phyloP scores from a whole-genome alignment of 2,329 filamentous ascomycete species.

The Pseudocercospora ulei region DNA sequence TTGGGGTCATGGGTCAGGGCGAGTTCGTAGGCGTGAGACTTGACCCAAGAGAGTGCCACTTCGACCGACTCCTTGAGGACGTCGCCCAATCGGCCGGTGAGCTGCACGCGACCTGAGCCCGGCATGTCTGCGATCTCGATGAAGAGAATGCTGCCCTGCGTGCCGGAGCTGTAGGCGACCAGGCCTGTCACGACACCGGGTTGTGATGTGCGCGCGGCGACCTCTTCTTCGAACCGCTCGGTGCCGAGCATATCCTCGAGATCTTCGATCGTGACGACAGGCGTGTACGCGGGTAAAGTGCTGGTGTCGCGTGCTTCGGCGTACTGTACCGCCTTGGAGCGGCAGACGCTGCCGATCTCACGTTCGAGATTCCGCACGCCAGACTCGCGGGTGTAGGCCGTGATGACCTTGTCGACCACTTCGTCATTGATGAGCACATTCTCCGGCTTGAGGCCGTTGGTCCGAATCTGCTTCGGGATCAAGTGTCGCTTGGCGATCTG shows the following conservation, averaged over 20 bases:
- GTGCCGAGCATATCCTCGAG: conserved; percentile 85
- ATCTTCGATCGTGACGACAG: conserved; percentile 64
- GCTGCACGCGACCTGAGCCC: conserved; percentile 78
- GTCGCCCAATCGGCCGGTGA: conserved; percentile 91
- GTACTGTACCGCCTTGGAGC: conserved; percentile 88
- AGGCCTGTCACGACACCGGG: conserved; percentile 93
- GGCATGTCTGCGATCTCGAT: conserved; percentile 98
- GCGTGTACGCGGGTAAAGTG: conserved; percentile 56
- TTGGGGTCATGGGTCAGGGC: conserved; percentile 69
- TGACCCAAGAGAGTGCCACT: conserved; percentile 93
- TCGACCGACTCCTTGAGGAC: conserved; percentile 96
- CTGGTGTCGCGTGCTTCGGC: conserved; percentile 76
- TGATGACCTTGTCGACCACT: conserved; percentile 89
- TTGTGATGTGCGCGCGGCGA: conserved; percentile 69
- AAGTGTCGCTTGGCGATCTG: conserved; percentile 88
- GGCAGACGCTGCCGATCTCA: conserved; percentile 88
- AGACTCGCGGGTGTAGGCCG: conserved; percentile 89
- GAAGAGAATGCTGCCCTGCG: conserved; percentile 92
- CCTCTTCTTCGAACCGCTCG: conserved; percentile 89
- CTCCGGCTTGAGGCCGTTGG: conserved; percentile 69
- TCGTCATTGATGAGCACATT: conserved; percentile 70
- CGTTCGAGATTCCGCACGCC: conserved; percentile 93
- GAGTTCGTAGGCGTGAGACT: conserved; percentile 85
- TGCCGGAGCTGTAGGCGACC: conserved; percentile 85
- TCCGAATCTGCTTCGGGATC: conserved; percentile 89